These are phyloP conservation scores for Tinospora cordifolia DNA, from an alignment of 164 flowering plant species.

Conservation along the genomic window DNA sequence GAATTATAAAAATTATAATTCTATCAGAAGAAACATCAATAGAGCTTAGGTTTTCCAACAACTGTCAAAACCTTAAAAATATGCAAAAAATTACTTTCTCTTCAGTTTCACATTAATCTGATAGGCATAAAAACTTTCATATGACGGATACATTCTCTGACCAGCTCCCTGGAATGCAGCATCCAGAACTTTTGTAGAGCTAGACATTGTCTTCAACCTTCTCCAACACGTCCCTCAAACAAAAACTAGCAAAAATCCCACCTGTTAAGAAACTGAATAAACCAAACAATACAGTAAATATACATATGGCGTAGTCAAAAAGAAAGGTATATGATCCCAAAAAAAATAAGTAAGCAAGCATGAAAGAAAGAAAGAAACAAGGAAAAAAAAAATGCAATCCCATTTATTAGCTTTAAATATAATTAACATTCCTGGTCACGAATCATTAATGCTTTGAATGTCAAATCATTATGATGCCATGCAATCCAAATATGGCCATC, in stretches of 20 bases:
- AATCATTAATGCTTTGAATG: no score
- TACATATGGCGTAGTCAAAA: no score
- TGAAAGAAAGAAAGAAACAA: no score
- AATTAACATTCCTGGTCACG: not conserved
- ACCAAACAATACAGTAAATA: not conserved
- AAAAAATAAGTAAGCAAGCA: no score
- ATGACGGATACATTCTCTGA: conserved; percentile 78
- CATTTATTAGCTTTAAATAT: not conserved
- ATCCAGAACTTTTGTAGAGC: conserved; percentile 63
- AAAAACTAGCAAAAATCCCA: conserved; percentile 9
- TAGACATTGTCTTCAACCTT: conserved; percentile 47
- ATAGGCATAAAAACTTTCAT: not conserved
- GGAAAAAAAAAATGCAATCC: not conserved
- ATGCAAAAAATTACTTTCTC: not conserved
- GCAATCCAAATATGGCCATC: no score
- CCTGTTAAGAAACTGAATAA: conserved; percentile 9
- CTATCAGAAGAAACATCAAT: not conserved
- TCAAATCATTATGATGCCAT: no score
- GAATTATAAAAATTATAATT: not conserved
- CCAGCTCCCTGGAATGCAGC: conserved; percentile 94
- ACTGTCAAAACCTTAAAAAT: not conserved
- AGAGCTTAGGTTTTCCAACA: not conserved
- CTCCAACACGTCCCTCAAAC: conserved; percentile 7
- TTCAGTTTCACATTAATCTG: not conserved
- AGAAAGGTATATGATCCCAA: no score